Percentiles rank a stretch among this genome's conserved stretches.
Evolutionary conservation across 1,139 yeast genomes (phyloP).

Genomic region (Saccharomyces pastorianus): DNA sequence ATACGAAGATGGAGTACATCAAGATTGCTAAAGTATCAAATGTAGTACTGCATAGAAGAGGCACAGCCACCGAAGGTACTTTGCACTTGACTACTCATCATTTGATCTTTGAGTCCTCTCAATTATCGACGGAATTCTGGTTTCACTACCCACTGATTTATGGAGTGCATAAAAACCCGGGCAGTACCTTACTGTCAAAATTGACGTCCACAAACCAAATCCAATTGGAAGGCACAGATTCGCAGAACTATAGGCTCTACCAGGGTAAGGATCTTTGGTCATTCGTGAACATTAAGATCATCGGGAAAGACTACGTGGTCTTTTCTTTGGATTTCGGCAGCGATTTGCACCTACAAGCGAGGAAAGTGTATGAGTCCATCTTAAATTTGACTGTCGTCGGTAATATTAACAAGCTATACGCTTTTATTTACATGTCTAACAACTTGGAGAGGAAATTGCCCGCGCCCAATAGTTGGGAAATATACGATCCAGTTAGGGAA

Average conservation of each 20-base stretch:
- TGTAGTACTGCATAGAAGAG: slow-evolving; percentile 64
- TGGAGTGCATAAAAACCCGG: slow-evolving; percentile 48
- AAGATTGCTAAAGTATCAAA: slow-evolving; percentile 55
- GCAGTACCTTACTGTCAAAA: slow-evolving; percentile 31
- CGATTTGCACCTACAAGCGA: slow-evolving; percentile 42
- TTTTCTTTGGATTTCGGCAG: slow-evolving; percentile 66
- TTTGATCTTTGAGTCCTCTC: slow-evolving; percentile 56
- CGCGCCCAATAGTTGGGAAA: slow-evolving; percentile 53
- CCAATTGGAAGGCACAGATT: not conserved
- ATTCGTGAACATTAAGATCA: slow-evolving; percentile 52
- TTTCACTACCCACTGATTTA: slow-evolving; percentile 84
- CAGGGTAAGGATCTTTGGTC: slow-evolving; percentile 39
- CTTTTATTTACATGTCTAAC: slow-evolving; percentile 59
- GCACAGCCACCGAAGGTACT: slow-evolving; percentile 57
- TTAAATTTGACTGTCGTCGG: slow-evolving; percentile 56
- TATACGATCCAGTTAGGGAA: slow-evolving; percentile 58
- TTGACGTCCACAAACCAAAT: not conserved
- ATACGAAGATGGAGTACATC: slow-evolving; percentile 43
- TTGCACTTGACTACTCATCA: slow-evolving; percentile 79
- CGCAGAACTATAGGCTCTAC: slow-evolving; percentile 9
- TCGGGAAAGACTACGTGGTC: slow-evolving; percentile 83
- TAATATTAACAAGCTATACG: slow-evolving; percentile 53
- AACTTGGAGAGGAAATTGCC: slow-evolving; percentile 40
- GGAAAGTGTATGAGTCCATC: slow-evolving; percentile 65
- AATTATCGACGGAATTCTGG: slow-evolving; percentile 66